Base-by-base conservation (phyloP, 2,329 filamentous ascomycete genomes). In the Meredithiella fracta region DNA sequence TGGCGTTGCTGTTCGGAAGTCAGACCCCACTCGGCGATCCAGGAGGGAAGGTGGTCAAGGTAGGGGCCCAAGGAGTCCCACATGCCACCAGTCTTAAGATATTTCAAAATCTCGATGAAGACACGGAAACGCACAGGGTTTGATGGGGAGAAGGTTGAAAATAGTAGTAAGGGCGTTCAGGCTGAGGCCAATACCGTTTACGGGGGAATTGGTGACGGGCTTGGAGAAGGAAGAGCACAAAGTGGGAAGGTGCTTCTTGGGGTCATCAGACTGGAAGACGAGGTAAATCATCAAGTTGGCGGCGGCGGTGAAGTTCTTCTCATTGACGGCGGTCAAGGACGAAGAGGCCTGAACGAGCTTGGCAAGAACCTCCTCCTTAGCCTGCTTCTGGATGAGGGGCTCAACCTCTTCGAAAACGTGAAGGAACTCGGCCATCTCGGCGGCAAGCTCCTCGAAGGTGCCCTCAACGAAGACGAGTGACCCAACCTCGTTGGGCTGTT, bases 261-360 rank as follows among this genome's bases (percentile, higher is more conserved):
- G 79, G 64, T 90, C 86, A 64, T 85, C 80, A 59, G 89, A 87
- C 72, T 94, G 87, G 65, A 88, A 78, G 62, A 94, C 81, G 59
- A 98, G 83, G 74, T 96, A 87, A 66, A 97, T 83, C 68, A 98
- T 83, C 63, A 97, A 84, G 73, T 98, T 97, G 74, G 96, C 96
- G 60, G 91, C 88, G 59, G 91, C 85, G 59, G 88, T 90, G 69
- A 96, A 92, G 71, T 97, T 91, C 78, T 92, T 94, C 77, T 98
- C 92, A 58, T 91, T 87, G 56, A 89, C 86, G 60, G 79, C 78
- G 71, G 90, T 94, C 67, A 98, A 76, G 53, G 78, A 78, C 54
- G 78, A 71, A 54, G 87, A 88, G 58, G 86, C 85, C 62, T 83
- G 80, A 60, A 97, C 86, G 62, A 98, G 77, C 77, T 89, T 90